These are phyloP conservation scores for Lactarius vividus DNA, from an alignment of 768 basidiomycete species.

Conservation along the genomic window DNA sequence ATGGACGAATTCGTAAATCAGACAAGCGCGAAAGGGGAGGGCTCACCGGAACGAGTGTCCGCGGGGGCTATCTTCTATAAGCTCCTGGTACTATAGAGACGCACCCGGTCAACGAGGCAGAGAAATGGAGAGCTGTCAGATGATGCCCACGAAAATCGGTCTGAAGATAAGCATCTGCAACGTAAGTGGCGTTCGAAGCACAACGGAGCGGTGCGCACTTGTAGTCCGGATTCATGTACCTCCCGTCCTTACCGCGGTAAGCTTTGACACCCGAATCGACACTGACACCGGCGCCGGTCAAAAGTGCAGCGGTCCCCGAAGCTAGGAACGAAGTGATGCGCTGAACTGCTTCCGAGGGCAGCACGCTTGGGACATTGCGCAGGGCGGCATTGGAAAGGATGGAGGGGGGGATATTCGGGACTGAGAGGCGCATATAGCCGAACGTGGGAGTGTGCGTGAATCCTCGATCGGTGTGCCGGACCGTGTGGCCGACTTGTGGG, in stretches of 20 bases:
- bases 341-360: conserved; percentile 53
- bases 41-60: conserved; percentile 70
- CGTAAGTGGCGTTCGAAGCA: neutral
- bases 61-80: conserved; percentile 65
- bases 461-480: neutral
- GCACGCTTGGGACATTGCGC: conserved; percentile 38
- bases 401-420: conserved; percentile 68
- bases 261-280: conserved; percentile 95
- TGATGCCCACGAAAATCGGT: conserved; percentile 29
- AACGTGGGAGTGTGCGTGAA: neutral
- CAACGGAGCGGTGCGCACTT: conserved; percentile 45
- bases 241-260: conserved; percentile 83
- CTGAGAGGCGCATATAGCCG: conserved; percentile 66
- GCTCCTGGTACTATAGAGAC: conserved; percentile 64
- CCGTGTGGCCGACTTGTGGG: neutral
- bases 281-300: conserved; percentile 92
- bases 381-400: conserved; percentile 45
- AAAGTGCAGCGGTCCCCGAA: conserved; percentile 64
- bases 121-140: neutral
- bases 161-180: conserved; percentile 16
- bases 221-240: conserved; percentile 89
- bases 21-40: neutral
- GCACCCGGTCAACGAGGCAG: conserved; percentile 19
- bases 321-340: conserved; percentile 64
- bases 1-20: conserved; percentile 1